These are phyloP conservation scores for Lichtheimia hyalospora DNA, from an alignment of 371 early-diverging fungal species.

Conservation along the genomic window DNA sequence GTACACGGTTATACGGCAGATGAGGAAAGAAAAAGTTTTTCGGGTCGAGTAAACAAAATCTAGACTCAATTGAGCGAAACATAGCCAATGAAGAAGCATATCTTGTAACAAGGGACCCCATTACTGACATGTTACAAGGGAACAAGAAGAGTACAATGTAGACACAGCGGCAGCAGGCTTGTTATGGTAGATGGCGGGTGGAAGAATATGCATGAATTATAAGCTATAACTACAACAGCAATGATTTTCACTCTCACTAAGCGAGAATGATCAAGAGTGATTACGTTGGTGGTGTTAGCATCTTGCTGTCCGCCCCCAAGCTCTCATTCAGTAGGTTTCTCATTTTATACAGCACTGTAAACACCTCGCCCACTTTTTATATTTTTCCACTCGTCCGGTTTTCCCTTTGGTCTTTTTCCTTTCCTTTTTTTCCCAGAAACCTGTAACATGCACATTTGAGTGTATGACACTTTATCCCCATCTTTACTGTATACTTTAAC, in stretches of 20 bases:
- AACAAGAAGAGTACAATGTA: constrained; percentile 4
- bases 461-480: constrained; percentile 8
- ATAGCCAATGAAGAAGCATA: constrained; percentile 18
- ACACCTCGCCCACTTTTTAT: constrained; percentile 26
- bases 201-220: neutral
- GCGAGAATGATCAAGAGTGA: neutral
- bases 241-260: too few species aligned
- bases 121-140: constrained; percentile 11
- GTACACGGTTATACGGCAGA: constrained; percentile 3
- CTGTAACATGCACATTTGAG: constrained; percentile 21
- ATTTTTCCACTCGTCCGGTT: constrained; percentile 14
- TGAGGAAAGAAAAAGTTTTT: constrained; percentile 17
- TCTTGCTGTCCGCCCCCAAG: neutral
- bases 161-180: neutral
- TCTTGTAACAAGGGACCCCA: constrained; percentile 1
- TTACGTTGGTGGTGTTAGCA: constrained; percentile 3
- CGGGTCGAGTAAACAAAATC: constrained; percentile 12
- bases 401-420: constrained; percentile 18
- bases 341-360: constrained; percentile 18
- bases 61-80: constrained; percentile 20
- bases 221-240: too few species aligned
- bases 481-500: constrained; percentile 3
- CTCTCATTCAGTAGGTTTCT: constrained; percentile 30
- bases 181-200: neutral
- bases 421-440: constrained; percentile 4